phyloP scores from a whole-genome alignment of 2,329 filamentous ascomycete genomes.

The Penicillium sp. region DNA sequence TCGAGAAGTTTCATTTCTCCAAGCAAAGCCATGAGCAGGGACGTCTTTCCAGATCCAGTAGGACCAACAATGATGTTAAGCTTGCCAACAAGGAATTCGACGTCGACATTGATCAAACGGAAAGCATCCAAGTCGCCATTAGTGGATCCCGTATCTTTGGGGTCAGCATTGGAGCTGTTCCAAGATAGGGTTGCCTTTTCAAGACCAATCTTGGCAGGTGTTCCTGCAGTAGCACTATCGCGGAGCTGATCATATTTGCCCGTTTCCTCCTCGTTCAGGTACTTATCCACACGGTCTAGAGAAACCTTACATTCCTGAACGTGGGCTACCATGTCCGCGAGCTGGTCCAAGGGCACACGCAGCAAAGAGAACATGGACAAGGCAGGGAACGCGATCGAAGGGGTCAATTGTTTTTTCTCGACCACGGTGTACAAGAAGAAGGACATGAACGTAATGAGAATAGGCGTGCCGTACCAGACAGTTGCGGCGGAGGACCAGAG shows the following conservation, averaged over 20 bases:
- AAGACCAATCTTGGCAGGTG: constrained; percentile 77
- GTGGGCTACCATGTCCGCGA: constrained; percentile 98
- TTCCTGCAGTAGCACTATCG: constrained; percentile 65
- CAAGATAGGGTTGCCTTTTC: constrained; percentile 82
- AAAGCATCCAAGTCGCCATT: constrained; percentile 71
- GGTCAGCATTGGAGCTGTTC: constrained; percentile 59
- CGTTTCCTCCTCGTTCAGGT: constrained; percentile 88
- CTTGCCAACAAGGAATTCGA: constrained; percentile 79
- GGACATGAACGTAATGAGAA: constrained; percentile 93
- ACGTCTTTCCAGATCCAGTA: constrained; percentile 94
- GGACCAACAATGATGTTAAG: constrained; percentile 91
- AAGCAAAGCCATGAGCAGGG: constrained; percentile 88
- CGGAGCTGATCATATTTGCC: constrained; percentile 88
- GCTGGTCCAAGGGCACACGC: constrained; percentile 86
- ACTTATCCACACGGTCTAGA: constrained; percentile 92
- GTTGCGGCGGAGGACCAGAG: constrained; percentile 90
- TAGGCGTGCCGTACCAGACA: constrained; percentile 92
- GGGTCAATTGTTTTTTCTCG: constrained; percentile 83
- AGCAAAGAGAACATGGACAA: constrained; percentile 94
- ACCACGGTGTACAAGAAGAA: constrained; percentile 91
- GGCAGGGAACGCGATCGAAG: constrained; percentile 92
- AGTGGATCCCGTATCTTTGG: constrained; percentile 56
- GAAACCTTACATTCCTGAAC: constrained; percentile 97
- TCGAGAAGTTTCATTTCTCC: constrained; percentile 90
- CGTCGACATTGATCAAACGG: constrained; percentile 75